Percentiles rank a stretch among this genome's conserved stretches.
Conservation (phyloP, 148 eudicot species). For the Nepenthes gracilis region DNA sequence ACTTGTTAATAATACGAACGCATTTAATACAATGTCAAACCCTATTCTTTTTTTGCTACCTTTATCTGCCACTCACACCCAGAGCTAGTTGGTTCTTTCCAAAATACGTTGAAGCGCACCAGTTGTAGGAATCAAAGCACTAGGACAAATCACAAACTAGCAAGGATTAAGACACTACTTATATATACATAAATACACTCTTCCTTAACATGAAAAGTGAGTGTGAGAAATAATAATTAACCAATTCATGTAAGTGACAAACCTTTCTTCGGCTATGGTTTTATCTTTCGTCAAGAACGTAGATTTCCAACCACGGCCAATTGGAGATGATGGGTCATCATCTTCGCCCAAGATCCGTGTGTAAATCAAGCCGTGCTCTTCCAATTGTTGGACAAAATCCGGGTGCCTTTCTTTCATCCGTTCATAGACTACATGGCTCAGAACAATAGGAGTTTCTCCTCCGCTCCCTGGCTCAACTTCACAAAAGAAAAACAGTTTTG, state of each 20-base stretch:
- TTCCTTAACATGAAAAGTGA: too few relatives aligned
- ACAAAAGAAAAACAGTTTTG: slow-evolving; percentile 76
- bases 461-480: slow-evolving; percentile 66
- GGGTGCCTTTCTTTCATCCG: slow-evolving; percentile 67
- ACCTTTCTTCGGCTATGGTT: slow-evolving; percentile 66
- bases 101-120: too few relatives aligned
- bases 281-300: slow-evolving; percentile 71
- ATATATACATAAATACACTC: too few relatives aligned
- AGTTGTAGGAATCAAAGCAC: too few relatives aligned
- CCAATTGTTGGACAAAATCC: slow-evolving; percentile 49
- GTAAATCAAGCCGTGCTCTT: slow-evolving; percentile 62
- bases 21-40: too few relatives aligned
- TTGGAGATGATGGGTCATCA: slow-evolving; percentile 60
- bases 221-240: too few relatives aligned
- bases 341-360: slow-evolving; percentile 64
- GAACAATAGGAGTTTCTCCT: slow-evolving; percentile 92
- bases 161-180: too few relatives aligned
- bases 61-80: too few relatives aligned
- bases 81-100: too few relatives aligned
- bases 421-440: slow-evolving; percentile 67
- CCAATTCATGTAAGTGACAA: background rate
- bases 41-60: too few relatives aligned
- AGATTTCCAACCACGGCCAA: slow-evolving; percentile 84
- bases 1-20: too few relatives aligned
- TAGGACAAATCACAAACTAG: too few relatives aligned